These are phyloP conservation scores for Fusarium foetens DNA, from an alignment of 2,329 filamentous ascomycete genomes.

Conservation along the genomic window DNA sequence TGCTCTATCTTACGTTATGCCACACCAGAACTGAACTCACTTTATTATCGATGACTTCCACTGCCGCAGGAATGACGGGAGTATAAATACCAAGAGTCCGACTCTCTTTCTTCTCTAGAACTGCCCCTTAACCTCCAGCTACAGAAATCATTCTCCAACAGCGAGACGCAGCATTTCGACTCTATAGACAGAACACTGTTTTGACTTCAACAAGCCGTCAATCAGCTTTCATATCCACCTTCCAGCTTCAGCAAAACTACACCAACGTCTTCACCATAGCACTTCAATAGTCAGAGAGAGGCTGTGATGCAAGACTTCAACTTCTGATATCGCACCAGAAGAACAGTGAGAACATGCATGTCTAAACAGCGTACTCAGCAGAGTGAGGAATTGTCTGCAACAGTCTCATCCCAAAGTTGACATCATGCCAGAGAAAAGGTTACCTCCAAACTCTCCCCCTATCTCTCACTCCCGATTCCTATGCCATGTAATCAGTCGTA, in stretches of 20 bases:
- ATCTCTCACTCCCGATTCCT: too few relatives aligned
- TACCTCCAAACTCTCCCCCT: neutral
- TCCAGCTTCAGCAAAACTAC: neutral
- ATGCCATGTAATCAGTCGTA: neutral
- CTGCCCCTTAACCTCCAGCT: neutral
- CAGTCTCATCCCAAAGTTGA: neutral
- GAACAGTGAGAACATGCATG: neutral
- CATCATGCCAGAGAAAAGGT: neutral
- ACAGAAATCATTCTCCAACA: accelerated
- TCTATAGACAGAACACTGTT: too few relatives aligned
- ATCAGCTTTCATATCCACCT: neutral
- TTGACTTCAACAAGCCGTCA: too few relatives aligned
- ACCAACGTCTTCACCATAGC: neutral
- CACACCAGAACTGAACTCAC: neutral
- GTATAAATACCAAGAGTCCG: neutral
- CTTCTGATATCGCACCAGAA: too few relatives aligned
- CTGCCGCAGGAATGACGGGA: neutral
- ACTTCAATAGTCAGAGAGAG: neutral
- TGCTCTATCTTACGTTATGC: neutral
- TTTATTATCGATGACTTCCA: neutral
- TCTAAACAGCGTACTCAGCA: neutral
- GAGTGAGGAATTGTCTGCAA: too few relatives aligned
- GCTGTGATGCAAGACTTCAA: neutral
- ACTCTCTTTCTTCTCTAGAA: accelerated
- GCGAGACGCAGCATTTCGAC: accelerated